phyloP scores from a whole-genome alignment of 2,329 filamentous ascomycete species.

The Alternaria postmessia region DNA sequence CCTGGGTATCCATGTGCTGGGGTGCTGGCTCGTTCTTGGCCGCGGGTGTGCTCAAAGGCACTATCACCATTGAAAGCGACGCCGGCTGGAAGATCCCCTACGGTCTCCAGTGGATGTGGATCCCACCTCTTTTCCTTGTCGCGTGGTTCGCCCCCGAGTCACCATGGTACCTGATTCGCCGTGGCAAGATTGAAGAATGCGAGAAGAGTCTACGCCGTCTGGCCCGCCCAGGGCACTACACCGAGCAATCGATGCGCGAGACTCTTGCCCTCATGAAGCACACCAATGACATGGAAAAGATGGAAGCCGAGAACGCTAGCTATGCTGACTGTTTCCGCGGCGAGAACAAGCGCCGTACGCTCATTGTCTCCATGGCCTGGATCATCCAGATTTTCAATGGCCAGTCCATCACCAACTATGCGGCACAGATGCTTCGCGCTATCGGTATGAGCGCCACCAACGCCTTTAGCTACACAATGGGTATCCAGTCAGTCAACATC shows the following conservation, averaged over 20 bases:
- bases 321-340: constrained; percentile 84
- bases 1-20: constrained; percentile 77
- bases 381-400: constrained; percentile 48
- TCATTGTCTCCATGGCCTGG: constrained; percentile 62
- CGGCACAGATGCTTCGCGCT: constrained; percentile 53
- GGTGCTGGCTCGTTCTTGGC: constrained; percentile 73
- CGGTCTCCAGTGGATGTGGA: constrained; percentile 73
- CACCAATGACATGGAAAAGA: constrained; percentile 77
- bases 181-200: constrained; percentile 63
- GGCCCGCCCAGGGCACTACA: constrained; percentile 66
- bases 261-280: constrained; percentile 87
- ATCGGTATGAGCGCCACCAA: constrained; percentile 48
- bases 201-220: constrained; percentile 66
- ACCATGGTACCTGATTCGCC: constrained; percentile 76
- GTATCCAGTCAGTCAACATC: constrained; percentile 69
- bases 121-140: constrained; percentile 45
- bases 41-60: constrained; percentile 71
- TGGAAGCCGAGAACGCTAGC: constrained; percentile 68
- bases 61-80: constrained; percentile 67
- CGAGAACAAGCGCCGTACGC: constrained; percentile 59
- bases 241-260: constrained; percentile 50
- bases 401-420: constrained; percentile 29
- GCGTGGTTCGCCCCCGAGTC: constrained; percentile 35
- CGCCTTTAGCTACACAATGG: constrained; percentile 55
- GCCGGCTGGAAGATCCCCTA: constrained; percentile 66